Percentiles rank a stretch among this genome's conserved stretches.
phyloP scores from a whole-genome alignment of 768 basidiomycete genomes.

The Naganishia friedmannii region DNA sequence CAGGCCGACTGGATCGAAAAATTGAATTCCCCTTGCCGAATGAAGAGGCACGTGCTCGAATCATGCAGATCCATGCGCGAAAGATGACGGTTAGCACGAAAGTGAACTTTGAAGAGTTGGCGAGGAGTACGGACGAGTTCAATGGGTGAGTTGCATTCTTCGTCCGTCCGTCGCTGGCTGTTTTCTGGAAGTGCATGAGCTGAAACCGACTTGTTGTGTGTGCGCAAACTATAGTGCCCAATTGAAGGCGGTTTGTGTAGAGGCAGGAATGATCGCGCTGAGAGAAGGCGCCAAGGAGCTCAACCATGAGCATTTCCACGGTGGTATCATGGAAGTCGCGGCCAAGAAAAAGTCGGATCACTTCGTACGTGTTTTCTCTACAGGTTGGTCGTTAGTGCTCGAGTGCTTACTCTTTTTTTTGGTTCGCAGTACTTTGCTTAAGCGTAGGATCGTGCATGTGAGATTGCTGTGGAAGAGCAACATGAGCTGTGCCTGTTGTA shows the following conservation, averaged over 20 bases:
- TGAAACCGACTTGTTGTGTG: neutral
- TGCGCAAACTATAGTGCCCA: constrained; percentile 39
- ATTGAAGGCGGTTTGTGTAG: constrained; percentile 95
- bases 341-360: constrained; percentile 99
- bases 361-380: constrained; percentile 42
- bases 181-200: neutral
- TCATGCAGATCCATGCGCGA: constrained; percentile 92
- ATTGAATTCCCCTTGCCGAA: constrained; percentile 98
- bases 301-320: constrained; percentile 92
- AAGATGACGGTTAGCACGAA: constrained; percentile 86
- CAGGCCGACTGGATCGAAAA: constrained; percentile 94
- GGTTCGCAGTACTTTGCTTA: constrained; percentile 47
- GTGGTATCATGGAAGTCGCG: constrained; percentile 66
- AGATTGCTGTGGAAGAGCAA: neutral
- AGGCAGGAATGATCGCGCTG: constrained; percentile 98
- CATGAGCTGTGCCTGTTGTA: neutral
- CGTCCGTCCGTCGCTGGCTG: neutral
- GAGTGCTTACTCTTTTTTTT: constrained; percentile 10
- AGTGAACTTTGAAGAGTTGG: constrained; percentile 95
- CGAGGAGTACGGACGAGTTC: constrained; percentile 95
- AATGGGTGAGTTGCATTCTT: constrained; percentile 66
- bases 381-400: neutral
- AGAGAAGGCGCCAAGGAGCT: constrained; percentile 85
- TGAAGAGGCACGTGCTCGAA: constrained; percentile 91
- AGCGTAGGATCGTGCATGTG: neutral